These are phyloP conservation scores for Lizonia empirigonia DNA, from an alignment of 2,329 filamentous ascomycete genomes.

Conservation along the genomic window DNA sequence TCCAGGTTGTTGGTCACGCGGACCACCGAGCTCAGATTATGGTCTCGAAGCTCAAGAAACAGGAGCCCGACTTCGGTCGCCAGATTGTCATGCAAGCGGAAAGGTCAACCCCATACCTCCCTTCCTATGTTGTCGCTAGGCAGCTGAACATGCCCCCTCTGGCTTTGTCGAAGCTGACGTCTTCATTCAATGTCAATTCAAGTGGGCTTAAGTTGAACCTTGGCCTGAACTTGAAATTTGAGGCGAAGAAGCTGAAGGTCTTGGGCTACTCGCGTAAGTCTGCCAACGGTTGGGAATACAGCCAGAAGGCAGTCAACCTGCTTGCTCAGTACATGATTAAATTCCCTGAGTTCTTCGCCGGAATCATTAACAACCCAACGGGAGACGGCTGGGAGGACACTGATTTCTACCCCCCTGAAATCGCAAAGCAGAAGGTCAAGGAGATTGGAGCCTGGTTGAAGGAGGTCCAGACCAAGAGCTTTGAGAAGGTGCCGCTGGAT, in stretches of 20 bases:
- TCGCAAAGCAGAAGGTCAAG: conserved; percentile 81
- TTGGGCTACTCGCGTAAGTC: conserved; percentile 91
- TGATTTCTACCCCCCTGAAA: conserved; percentile 78
- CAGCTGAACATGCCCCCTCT: conserved; percentile 82
- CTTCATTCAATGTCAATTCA: conserved; percentile 84
- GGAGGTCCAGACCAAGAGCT: conserved; percentile 84
- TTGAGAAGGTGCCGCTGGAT: conserved; percentile 94
- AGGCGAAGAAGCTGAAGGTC: conserved; percentile 93
- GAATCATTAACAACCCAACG: conserved; percentile 82
- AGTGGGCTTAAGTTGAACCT: conserved; percentile 86
- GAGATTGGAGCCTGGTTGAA: conserved; percentile 96
- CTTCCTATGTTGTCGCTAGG: conserved; percentile 86
- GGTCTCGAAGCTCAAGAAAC: conserved; percentile 72
- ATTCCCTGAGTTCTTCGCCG: conserved; percentile 94
- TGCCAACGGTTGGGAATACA: conserved; percentile 93
- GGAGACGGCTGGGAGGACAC: conserved; percentile 83
- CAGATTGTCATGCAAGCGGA: conserved; percentile 74
- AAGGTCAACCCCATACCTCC: conserved; percentile 74
- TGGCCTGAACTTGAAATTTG: conserved; percentile 95
- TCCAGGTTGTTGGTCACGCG: conserved; percentile 78
- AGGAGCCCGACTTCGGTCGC: conserved; percentile 81
- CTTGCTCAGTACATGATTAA: conserved; percentile 88
- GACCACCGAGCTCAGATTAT: conserved; percentile 78
- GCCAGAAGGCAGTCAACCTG: conserved; percentile 77
- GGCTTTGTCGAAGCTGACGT: conserved; percentile 93